Evolutionary conservation across 169 alveolate genomes (phyloP), one percentile per base, ranked within the genome.

Genomic region (Cryptosporidium canis): DNA sequence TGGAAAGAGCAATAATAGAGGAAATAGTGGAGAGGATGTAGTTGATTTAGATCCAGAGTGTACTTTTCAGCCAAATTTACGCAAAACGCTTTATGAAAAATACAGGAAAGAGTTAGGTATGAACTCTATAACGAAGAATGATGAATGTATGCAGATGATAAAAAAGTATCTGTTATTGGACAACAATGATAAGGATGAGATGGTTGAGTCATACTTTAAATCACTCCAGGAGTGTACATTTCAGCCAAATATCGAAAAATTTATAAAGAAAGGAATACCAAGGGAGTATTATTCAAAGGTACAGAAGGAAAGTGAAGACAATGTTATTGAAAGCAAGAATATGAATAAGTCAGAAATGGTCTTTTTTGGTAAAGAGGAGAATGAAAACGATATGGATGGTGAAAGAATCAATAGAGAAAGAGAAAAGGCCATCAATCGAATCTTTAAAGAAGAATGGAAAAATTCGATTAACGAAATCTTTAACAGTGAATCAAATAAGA

Each of bases 211-310:
- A 9, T 77, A 77, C 21, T 77, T 77, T 61, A 77, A 77, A 58
- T 77, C 87, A 14, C 45, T 77, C 21, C 70, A 55, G n/a, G 87
- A 77, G 44, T 77, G 87, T 27, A 77, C 87, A 27, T 77, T 77
- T 44, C 87, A 77, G 27, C 87, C 87, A 58, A 77, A 77, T 61
- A 43, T 77, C 37, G 87, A 77, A 21, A 77, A 77, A 58, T 77
- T 56, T 35, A 44, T 77, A 5, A 70, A 70, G 11, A 29, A 27
- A 27, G 68, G 68, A 14, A 9, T 61, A 31, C 68, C 82, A 0
- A 55, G 35, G 12, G 66, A 48, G 39, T 48, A 27, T 45, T 48
- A 16, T 55, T 31, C 43, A 70, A 70, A 70, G 35, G 45, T 48
- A 31, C 9, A 61, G 16, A 70, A 70, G 0, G 66, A 70, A 51